Evolutionary conservation across 306 rosid genomes (phyloP).

Genomic region (Spatholobus suberectus): DNA sequence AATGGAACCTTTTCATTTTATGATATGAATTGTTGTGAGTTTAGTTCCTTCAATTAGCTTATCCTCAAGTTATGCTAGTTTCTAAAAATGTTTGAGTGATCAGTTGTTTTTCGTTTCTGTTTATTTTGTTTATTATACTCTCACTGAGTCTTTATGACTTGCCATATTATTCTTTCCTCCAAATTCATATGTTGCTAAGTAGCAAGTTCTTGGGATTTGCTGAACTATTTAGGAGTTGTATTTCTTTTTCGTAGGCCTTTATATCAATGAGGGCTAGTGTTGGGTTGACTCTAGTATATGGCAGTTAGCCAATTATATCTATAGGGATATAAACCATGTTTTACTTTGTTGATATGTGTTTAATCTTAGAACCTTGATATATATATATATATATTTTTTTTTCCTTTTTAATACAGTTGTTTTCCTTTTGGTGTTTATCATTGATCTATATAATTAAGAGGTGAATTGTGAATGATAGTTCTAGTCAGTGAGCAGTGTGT

Average conservation of each 20-base stretch:
- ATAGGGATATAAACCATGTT: background rate
- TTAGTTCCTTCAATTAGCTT: background rate
- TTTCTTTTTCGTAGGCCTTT: background rate
- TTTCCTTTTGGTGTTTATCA: background rate
- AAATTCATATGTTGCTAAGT: background rate
- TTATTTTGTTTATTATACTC: no score
- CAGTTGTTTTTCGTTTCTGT: no score
- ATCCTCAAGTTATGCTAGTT: background rate
- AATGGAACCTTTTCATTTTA: background rate
- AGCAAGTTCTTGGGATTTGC: background rate
- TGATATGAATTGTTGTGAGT: background rate
- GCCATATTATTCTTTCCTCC: background rate
- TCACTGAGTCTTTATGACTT: no score
- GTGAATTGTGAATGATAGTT: background rate
- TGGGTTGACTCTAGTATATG: no score
- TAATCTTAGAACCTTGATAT: background rate
- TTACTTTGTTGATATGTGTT: background rate
- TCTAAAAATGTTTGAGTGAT: background rate
- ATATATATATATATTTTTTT: no score
- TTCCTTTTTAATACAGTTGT: background rate
- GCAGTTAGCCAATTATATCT: no score
- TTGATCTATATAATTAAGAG: background rate
- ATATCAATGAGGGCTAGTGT: background rate
- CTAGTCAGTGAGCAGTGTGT: no score
- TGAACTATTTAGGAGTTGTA: background rate